Conservation (phyloP, 257 asterid genomes). For the Nicotiana knightiana region DNA sequence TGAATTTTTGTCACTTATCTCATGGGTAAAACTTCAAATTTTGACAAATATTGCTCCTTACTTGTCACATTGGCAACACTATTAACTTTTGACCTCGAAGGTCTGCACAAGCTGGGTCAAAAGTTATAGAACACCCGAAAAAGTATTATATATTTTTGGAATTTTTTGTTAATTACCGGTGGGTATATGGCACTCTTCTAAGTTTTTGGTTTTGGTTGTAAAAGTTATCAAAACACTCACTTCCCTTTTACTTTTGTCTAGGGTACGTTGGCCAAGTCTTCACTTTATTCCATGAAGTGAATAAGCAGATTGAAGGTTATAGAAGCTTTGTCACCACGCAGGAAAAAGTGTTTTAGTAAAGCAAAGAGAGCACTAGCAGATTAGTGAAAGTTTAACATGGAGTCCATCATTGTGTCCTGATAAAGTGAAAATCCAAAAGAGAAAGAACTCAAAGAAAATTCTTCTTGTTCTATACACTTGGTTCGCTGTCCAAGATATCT, state of each 20-base stretch:
- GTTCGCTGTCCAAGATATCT: background rate
- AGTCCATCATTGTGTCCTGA: conserved; percentile 13
- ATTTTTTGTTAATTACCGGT: background rate
- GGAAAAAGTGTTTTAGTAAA: background rate
- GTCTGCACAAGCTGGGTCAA: no score
- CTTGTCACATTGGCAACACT: no score
- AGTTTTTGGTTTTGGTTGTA: background rate
- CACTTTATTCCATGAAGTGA: conserved; percentile 14
- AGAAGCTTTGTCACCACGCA: conserved; percentile 1
- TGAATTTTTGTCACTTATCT: no score
- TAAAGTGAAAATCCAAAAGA: conserved; percentile 10
- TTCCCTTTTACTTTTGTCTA: background rate
- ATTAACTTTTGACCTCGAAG: no score
- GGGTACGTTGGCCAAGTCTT: background rate
- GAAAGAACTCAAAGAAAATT: background rate
- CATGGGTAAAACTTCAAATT: no score
- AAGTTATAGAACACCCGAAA: no score
- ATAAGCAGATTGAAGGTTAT: background rate
- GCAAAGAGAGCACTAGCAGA: conserved; percentile 7
- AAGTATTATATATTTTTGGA: no score
- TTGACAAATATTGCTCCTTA: no score
- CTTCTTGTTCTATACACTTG: background rate
- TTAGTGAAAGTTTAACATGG: conserved; percentile 10
- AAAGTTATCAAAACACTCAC: background rate
- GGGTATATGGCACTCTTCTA: background rate